These are phyloP conservation scores for Helotiales sp. DNA, from an alignment of 2,329 filamentous ascomycete genomes.

Conservation along the genomic window DNA sequence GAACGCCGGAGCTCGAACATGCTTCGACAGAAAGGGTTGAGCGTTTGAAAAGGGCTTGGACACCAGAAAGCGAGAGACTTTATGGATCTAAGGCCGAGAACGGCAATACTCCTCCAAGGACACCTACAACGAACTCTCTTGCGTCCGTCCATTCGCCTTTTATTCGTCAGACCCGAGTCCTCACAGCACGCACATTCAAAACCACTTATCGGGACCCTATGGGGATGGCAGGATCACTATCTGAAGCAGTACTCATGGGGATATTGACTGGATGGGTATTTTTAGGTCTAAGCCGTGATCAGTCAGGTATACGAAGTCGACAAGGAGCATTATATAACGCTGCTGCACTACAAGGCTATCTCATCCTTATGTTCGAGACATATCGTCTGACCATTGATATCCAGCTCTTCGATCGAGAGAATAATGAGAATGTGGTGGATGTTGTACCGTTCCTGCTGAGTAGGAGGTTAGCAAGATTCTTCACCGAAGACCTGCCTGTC, in stretches of 20 bases:
- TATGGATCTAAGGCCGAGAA: conserved; percentile 22
- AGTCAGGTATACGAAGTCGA: conserved; percentile 71
- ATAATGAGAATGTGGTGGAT: conserved; percentile 70
- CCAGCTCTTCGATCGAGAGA: conserved; percentile 73
- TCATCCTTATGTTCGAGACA: conserved; percentile 74
- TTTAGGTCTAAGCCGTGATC: conserved; percentile 61
- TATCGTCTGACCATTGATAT: conserved; percentile 77
- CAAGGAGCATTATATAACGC: conserved; percentile 73
- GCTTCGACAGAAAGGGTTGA: conserved; percentile 60
- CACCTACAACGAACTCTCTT: background rate
- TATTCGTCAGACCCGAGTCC: conserved; percentile 60
- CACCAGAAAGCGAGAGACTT: conserved; percentile 34
- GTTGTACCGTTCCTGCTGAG: conserved; percentile 70
- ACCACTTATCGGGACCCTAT: conserved; percentile 76
- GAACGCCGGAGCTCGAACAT: conserved; percentile 64
- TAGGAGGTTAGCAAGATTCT: conserved; percentile 64
- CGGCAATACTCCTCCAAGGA: background rate
- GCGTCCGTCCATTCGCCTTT: conserved; percentile 51
- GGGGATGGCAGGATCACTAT: conserved; percentile 68
- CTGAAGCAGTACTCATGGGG: conserved; percentile 71
- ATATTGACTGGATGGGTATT: conserved; percentile 75
- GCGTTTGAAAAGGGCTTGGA: conserved; percentile 63
- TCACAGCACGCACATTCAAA: conserved; percentile 68
- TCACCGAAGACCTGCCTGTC: conserved; percentile 72
- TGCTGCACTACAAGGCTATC: conserved; percentile 71